A percentile compares a stretch with the other conserved stretches of the same genome.
Conservation (phyloP, 192 early-diverging fungal genomes). For the Coemansia asiatica region DNA sequence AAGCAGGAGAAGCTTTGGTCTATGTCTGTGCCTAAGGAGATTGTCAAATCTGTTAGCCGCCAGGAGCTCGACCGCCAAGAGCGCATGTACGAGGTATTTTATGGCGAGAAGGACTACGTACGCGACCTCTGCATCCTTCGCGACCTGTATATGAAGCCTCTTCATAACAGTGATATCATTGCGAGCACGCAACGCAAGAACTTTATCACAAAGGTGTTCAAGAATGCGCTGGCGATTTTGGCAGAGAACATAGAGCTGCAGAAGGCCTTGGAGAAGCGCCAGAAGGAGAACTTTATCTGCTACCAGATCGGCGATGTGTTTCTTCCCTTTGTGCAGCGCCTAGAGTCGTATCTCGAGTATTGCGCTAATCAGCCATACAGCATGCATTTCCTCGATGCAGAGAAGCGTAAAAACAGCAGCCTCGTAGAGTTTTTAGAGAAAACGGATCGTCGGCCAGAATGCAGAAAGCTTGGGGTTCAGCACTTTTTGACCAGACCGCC, state of each 20-base stretch:
- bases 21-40: slow-evolving; percentile 71
- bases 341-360: slow-evolving; percentile 83
- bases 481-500: slow-evolving; percentile 87
- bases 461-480: slow-evolving; percentile 79
- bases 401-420: slow-evolving; percentile 63
- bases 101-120: slow-evolving; percentile 90
- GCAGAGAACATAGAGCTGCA: slow-evolving; percentile 63
- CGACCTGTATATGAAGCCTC: slow-evolving; percentile 71
- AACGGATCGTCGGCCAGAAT: slow-evolving; percentile 72
- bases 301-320: slow-evolving; percentile 86
- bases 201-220: slow-evolving; percentile 81
- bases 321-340: slow-evolving; percentile 64
- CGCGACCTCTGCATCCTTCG: slow-evolving; percentile 79
- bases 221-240: slow-evolving; percentile 69
- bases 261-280: slow-evolving; percentile 62
- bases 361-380: slow-evolving; percentile 82
- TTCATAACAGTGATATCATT: slow-evolving; percentile 67
- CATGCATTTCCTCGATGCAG: slow-evolving; percentile 79
- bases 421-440: slow-evolving; percentile 81
- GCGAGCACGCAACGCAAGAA: slow-evolving; percentile 58
- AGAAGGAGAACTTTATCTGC: slow-evolving; percentile 69
- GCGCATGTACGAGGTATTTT: slow-evolving; percentile 88
- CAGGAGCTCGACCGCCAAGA: slow-evolving; percentile 89
- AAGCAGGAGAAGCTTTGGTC: slow-evolving; percentile 81
- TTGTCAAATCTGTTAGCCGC: slow-evolving; percentile 68